Evolutionary conservation across 2,329 filamentous ascomycete genomes (phyloP), one percentile per base, ranked within the genome.

Genomic region (Geosmithia putterillii): DNA sequence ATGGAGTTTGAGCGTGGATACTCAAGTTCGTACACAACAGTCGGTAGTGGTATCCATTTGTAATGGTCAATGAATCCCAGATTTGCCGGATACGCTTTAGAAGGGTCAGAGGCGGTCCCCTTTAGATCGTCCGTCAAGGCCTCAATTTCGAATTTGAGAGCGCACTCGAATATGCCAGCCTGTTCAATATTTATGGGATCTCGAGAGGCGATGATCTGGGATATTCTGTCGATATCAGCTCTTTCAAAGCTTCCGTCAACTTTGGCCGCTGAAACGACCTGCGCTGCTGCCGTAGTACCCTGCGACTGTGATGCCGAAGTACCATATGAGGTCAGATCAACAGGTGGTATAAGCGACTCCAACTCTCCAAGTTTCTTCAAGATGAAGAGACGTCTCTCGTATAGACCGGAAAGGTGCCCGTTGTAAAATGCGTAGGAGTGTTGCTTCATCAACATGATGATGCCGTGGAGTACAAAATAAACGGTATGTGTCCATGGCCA

Each of bases 401-500:
- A 76, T 3, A 76, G 64, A 18, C 74, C 71, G 3, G 74, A 86
- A 42, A 81, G 65, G 48, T 88, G 74, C 7, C 85, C 84, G 52
- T 88, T 89, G 59, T 86, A 88, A 51, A 86, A 86, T 4, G 81
- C 73, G 54, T 86, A 88, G 17, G 79, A 83, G 56, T 88, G 85
- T 60, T 87, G 83, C 64, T 90, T 90, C 85, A 89, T 89, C 20
- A 89, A 57, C 70, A 88, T 82, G 3, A 83, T 76, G 44, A 89
- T 63, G 14, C 78, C 78, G 54, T 89, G 83, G 17, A 89, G 64
- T 9, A 85, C 78, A 42, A 86, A 83, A 57, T 84, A 87, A 17
- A 87, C 80, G 2, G 82, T 86, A 53, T 87, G 84, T 14, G 84
- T 86, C 85, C 85, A 89, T 1, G 83, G 81, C 85, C 84, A 90